A percentile compares a stretch with the other conserved stretches of the same genome.
These are phyloP conservation scores for Terfezia claveryi DNA, from an alignment of 495 filamentous ascomycete genomes.

Conservation along the genomic window DNA sequence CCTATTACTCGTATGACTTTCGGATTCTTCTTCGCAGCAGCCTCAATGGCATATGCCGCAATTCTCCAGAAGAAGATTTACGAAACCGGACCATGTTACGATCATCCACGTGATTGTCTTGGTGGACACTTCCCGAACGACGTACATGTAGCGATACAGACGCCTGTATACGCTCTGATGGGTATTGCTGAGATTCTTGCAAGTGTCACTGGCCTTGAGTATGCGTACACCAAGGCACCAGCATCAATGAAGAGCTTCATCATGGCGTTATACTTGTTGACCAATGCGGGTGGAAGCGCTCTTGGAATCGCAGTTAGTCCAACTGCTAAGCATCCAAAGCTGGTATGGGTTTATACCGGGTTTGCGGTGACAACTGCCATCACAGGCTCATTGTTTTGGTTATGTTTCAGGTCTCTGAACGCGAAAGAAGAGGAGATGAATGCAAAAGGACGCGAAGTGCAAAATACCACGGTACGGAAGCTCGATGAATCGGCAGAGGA, in stretches of 20 bases:
- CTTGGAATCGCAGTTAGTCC: constrained; percentile 38
- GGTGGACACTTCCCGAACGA: constrained; percentile 8
- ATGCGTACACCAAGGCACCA: constrained; percentile 50
- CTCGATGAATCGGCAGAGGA: no score
- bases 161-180: constrained; percentile 34
- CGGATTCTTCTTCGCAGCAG: constrained; percentile 41
- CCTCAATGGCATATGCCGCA: constrained; percentile 43
- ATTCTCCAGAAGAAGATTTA: constrained; percentile 56
- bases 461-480: no score
- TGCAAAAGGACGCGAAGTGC: neutral
- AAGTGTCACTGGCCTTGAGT: constrained; percentile 48
- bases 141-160: constrained; percentile 20
- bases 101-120: constrained; percentile 22
- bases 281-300: constrained; percentile 35
- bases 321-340: constrained; percentile 37
- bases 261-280: constrained; percentile 40
- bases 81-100: constrained; percentile 29
- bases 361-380: constrained; percentile 13
- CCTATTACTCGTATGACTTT: constrained; percentile 55
- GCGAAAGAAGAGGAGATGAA: constrained; percentile 12
- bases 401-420: constrained; percentile 7
- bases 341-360: constrained; percentile 27
- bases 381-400: constrained; percentile 14
- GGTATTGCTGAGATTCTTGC: constrained; percentile 48
- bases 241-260: constrained; percentile 47